Conservation (phyloP, 371 early-diverging fungal species). For the Mortierella sp. region DNA sequence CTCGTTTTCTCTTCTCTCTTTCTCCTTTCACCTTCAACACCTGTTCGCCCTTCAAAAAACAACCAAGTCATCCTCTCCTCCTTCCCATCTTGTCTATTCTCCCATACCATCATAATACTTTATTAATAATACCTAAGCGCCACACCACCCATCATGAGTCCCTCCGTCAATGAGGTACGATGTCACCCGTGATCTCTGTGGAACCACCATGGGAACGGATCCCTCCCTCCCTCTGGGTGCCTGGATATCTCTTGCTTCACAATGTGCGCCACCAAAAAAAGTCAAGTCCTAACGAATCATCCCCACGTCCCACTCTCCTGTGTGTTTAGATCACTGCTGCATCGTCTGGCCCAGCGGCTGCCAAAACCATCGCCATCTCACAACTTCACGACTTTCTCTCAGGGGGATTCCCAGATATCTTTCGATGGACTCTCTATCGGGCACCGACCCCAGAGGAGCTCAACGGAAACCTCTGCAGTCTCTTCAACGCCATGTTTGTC, state of each 20-base stretch:
- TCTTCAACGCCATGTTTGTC: constrained; percentile 55
- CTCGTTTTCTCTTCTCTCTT: neutral
- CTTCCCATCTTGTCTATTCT: neutral
- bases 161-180: constrained; percentile 30
- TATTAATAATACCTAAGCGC: neutral
- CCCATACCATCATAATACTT: neutral
- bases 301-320: neutral
- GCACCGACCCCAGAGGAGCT: constrained; percentile 48
- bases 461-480: constrained; percentile 52
- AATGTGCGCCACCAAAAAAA: neutral
- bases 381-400: constrained; percentile 57
- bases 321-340: constrained; percentile 2
- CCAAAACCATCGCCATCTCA: constrained; percentile 53
- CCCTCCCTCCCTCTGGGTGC: neutral
- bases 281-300: neutral
- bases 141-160: constrained; percentile 26
- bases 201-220: neutral
- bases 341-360: constrained; percentile 14
- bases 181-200: neutral
- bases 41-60: neutral
- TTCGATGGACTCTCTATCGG: constrained; percentile 51
- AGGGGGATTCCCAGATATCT: constrained; percentile 50
- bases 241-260: neutral
- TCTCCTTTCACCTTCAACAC: neutral
- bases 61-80: neutral